A percentile compares a stretch with the other conserved stretches of the same genome.
These are phyloP conservation scores for Rosa rugosa DNA, from an alignment of 306 rosid genomes.

Conservation along the genomic window DNA sequence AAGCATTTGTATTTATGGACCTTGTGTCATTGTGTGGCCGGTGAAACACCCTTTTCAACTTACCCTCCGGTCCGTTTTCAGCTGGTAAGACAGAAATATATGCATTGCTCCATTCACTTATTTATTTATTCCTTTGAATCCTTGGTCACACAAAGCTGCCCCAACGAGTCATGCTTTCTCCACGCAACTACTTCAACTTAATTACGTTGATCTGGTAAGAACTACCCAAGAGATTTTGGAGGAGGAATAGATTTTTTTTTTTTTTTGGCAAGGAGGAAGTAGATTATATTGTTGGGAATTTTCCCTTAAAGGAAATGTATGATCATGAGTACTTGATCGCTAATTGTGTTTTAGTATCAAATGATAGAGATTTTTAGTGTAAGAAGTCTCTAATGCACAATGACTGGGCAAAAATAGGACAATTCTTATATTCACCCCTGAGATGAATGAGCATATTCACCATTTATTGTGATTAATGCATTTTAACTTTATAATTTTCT, in stretches of 20 bases:
- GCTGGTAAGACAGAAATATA: slow-evolving; percentile 33
- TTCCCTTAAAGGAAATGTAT: background rate
- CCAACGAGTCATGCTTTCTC: slow-evolving; percentile 19
- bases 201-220: background rate
- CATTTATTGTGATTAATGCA: too few species aligned
- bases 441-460: too few species aligned
- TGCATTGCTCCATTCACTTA: slow-evolving; percentile 31
- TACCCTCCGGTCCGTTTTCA: slow-evolving; percentile 44
- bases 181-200: slow-evolving; percentile 3
- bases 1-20: slow-evolving; percentile 19
- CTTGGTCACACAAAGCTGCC: slow-evolving; percentile 19
- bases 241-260: background rate
- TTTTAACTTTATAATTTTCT: too few species aligned
- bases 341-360: background rate
- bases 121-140: slow-evolving; percentile 9
- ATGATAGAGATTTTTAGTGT: background rate
- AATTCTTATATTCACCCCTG: too few species aligned
- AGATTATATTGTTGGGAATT: background rate
- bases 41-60: slow-evolving; percentile 53
- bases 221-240: background rate
- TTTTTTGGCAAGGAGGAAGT: background rate
- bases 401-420: background rate
- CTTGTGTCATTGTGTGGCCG: slow-evolving; percentile 40
- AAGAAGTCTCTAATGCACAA: background rate
- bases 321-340: background rate